Evolutionary conservation across 441 rosid species (phyloP), one percentile per base, ranked within the genome.

Genomic region (Pelargonium myrrhifolium): DNA sequence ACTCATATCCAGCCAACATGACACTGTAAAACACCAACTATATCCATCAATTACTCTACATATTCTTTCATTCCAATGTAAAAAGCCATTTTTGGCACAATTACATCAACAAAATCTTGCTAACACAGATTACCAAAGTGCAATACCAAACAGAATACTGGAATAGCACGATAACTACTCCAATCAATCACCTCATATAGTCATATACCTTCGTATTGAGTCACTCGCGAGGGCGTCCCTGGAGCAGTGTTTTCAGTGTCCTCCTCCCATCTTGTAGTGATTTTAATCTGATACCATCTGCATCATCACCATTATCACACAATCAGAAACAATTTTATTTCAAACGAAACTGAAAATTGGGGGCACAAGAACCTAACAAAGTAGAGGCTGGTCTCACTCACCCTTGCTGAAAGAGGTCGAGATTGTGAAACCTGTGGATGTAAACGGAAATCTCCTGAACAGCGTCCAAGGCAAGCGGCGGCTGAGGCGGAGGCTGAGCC

Each of bases 251-350:
- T 40, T 55, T 76, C 81, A 65, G 72, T 68, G 26, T 85, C 86
- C 9, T 55, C 60, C 78, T 90, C 98, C 93, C 89, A 83, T 83
- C 84, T 85, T 85, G 87, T 78, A 64, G 87, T 85, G 76, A 87
- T 82, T 70, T 88, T 93, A 55, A 93, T 78, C 74, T 86, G 97
- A 74, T 90, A 93, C 92, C 96, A 91, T 73, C 98, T 90, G 59
- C 21, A 55, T 20, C 60, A 49, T 5, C 20, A 49, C 8, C 56
- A 49, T 55, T 55, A 24, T 20, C 10, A 55, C 24, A 53, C 21
- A 53, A 17, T 5, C 17, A 53, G 20, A 55, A 55, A 7, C n/a
- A n/a, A n/a, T n/a, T n/a, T n/a, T n/a, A n/a, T n/a, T n/a, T n/a
- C 9, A 8, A 42, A 11, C 7, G 20, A 55, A 20, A 6, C 3